Base-by-base conservation (phyloP, 23 red algal genomes). In the Chondrus crispus region DNA sequence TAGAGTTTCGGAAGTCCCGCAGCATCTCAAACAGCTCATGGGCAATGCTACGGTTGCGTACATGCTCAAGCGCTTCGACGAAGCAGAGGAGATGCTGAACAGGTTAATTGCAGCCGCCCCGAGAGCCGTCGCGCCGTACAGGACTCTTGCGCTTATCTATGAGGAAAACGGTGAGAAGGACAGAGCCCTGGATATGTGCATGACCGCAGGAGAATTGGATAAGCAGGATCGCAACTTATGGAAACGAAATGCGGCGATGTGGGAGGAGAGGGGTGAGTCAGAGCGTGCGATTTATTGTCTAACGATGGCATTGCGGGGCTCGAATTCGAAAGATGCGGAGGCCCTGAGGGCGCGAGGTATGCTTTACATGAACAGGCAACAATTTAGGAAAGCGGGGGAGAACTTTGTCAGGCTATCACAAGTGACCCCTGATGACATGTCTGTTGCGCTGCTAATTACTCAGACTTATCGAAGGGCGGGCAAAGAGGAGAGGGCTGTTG, bases 131-230 rank as follows among this genome's bases (percentile, higher is more conserved):
- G 90, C 96, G 7, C 80, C 96, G 5, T 92, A 93, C 80, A 60
- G 93, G 38, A 98, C 93, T 11, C 79, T 98, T 18, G 93, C 66
- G 20, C 87, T 98, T 18, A 94, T 98, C 29, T 71, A 81, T 16
- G 89, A 88, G 68, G 85, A 81, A 37, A 68, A 79, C 36, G 91
- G 87, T 42, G 93, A 98, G 44, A 52, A 2, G 46, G 62, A 74
- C n/a, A 90, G 75, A 49, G 93, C 96, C n/a, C 72, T 98, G 42
- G 89, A 94, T 40, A 38, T 42, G 13, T 90, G 62, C 70, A 92
- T 98, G 62, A 89, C 82, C 74, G 96, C 96, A 26, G 96, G 93
- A 46, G 84, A 96, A 55, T 85, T 98, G 40, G 81, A 91, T 40
- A 82, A 74, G 42, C 76, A 75, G 47, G 96, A 98, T 46, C 50